Conservation (phyloP, 345 rosid species). For the Bruguiera sexangula region DNA sequence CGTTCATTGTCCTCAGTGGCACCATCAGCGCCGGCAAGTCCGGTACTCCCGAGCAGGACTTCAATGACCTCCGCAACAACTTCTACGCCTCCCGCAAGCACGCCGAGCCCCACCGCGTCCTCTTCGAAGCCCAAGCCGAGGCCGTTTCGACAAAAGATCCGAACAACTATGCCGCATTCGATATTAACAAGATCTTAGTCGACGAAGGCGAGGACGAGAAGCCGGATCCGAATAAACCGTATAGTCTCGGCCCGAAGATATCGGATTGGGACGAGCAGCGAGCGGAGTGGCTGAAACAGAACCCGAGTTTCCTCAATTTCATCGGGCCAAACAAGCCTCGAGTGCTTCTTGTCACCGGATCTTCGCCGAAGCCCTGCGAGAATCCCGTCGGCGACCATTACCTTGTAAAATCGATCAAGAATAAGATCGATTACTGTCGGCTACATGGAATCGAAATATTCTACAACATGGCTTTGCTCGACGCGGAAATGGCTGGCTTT, state of each 20-base stretch:
- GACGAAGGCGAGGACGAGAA: conserved; percentile 49
- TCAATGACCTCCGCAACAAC: no score
- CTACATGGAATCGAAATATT: no score
- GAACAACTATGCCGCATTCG: conserved; percentile 48
- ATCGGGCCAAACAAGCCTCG: conserved; percentile 50
- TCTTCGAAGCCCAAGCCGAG: conserved; percentile 11
- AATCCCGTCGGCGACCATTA: conserved; percentile 12
- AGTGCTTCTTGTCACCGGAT: conserved; percentile 70
- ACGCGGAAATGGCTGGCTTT: no score
- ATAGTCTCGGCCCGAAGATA: conserved; percentile 55
- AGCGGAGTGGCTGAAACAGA: conserved; percentile 44
- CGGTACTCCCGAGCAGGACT: conserved; percentile 37
- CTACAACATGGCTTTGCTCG: no score
- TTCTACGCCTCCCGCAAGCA: no score
- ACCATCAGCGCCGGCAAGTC: conserved; percentile 67
- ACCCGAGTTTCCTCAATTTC: conserved; percentile 55
- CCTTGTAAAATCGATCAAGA: no score
- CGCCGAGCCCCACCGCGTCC: no score
- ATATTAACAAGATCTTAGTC: conserved; percentile 38
- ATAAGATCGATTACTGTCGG: no score
- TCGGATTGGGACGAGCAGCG: conserved; percentile 69
- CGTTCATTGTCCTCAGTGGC: conserved; percentile 82
- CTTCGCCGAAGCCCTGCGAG: conserved; percentile 33
- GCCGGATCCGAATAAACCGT: conserved; percentile 44
- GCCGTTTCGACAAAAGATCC: not conserved